A percentile compares a stretch with the other conserved stretches of the same genome.
phyloP scores from a whole-genome alignment of 108 stramenopile species.

The Skeletonema tropicum region DNA sequence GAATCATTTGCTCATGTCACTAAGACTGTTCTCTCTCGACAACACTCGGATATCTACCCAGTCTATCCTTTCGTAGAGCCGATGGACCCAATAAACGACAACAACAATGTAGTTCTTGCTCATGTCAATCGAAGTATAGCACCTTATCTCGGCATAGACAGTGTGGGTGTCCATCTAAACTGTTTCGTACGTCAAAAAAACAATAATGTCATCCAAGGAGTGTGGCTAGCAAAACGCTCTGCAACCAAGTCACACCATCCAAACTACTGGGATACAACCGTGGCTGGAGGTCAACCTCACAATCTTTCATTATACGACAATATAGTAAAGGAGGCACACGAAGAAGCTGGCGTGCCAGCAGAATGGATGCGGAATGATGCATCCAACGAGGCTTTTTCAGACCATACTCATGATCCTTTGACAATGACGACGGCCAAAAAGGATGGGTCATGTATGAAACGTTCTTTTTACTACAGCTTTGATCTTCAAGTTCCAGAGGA shows the following conservation, averaged over 20 bases:
- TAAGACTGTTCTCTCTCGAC: conserved; percentile 4
- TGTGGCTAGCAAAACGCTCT: conserved; percentile 50
- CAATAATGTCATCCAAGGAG: conserved; percentile 9
- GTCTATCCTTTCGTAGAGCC: conserved; percentile 10
- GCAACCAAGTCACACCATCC: conserved; percentile 49
- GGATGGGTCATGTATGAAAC: conserved; percentile 50
- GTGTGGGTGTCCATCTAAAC: conserved; percentile 47
- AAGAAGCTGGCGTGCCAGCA: conserved; percentile 49
- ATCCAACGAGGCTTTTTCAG: conserved; percentile 12
- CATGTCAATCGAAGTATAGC: conserved; percentile 40
- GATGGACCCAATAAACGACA: too few relatives aligned
- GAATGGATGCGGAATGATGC: conserved; percentile 14
- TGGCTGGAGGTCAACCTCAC: conserved; percentile 49
- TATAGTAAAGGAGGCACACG: conserved; percentile 47
- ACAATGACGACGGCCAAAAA: conserved; percentile 42
- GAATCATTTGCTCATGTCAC: conserved; percentile 14
- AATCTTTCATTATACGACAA: conserved; percentile 35
- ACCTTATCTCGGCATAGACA: conserved; percentile 42
- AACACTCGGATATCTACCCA: conserved; percentile 31
- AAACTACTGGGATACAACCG: conserved; percentile 52
- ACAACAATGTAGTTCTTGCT: conserved; percentile 1
- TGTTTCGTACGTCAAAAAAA: conserved; percentile 38
- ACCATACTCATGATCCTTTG: conserved; percentile 24
- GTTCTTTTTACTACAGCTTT: conserved; percentile 49
- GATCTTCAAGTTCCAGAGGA: conserved; percentile 35